phyloP scores from a whole-genome alignment of 2,329 filamentous ascomycete genomes.

The Rutstroemia sp. region DNA sequence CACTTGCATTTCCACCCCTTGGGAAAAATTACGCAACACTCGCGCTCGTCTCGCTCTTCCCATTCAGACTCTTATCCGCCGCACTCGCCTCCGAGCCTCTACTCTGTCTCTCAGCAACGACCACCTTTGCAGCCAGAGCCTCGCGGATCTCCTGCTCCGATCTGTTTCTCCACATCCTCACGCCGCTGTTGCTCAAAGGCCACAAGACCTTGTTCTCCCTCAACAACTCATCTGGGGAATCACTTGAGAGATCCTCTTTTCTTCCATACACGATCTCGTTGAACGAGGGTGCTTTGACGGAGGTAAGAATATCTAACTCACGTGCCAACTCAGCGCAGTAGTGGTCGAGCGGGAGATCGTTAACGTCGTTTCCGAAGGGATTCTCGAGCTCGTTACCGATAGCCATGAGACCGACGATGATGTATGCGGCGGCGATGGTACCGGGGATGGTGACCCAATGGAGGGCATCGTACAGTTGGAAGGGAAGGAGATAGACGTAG shows the following conservation, averaged over 20 bases:
- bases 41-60: neutral
- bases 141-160: slow-evolving; percentile 37
- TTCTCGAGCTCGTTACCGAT: slow-evolving; percentile 82
- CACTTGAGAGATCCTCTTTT: neutral
- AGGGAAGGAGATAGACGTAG: slow-evolving; percentile 73
- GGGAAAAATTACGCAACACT: no score
- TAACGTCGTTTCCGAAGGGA: slow-evolving; percentile 77
- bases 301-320: slow-evolving; percentile 63
- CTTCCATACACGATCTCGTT: slow-evolving; percentile 14
- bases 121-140: slow-evolving; percentile 26
- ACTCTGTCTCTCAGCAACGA: slow-evolving; percentile 11
- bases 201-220: slow-evolving; percentile 30
- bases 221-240: neutral
- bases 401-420: slow-evolving; percentile 68
- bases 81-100: neutral
- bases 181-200: slow-evolving; percentile 35
- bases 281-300: slow-evolving; percentile 15
- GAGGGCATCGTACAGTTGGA: slow-evolving; percentile 63
- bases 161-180: slow-evolving; percentile 37
- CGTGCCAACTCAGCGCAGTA: slow-evolving; percentile 69
- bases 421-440: slow-evolving; percentile 65
- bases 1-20: no score
- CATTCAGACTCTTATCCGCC: neutral
- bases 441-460: slow-evolving; percentile 72
- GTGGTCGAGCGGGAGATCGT: slow-evolving; percentile 68